Evolutionary conservation across 148 eudicot species (phyloP), one percentile per base, ranked within the genome.

Genomic region (Camellia lanceoleosa): DNA sequence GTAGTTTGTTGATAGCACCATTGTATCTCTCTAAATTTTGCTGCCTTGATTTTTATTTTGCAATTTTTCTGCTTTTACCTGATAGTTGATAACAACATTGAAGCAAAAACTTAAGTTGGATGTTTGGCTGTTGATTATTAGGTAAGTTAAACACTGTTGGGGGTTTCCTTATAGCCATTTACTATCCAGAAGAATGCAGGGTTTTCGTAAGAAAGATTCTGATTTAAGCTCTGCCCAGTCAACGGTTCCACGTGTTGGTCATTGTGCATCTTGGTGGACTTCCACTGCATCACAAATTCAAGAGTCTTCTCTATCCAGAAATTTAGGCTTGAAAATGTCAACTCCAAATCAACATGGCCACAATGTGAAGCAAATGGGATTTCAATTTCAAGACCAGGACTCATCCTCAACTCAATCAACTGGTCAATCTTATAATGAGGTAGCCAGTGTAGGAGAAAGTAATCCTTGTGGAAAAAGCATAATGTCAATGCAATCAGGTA

Each of bases 381-480:
- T 87, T 83, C 88, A 80, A 46, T 80, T 87, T 68, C 92, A 87
- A 86, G 93, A 92, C 47, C 92, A 87, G 70, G 95, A 92, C 76
- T 86, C 92, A 41, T 92, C 88, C 63, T 89, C 95, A 61, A 87
- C 93, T 81, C 95, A 90, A 81, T 90, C 95, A 51, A 88, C 93
- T 61, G 84, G 89, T 60, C 88, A 90, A 83, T 92, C 93, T 16
- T 90, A 82, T 68, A 30, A 82, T 64, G 89, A 83, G 79, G 82
- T 68, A 44, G 84, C 80, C 78, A 79, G 80, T 71, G 71, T 68
- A 66, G 88, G 82, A 70, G 91, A 86, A 69, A 86, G 74, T 79
- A 83, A 82, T 64, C 82, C 51, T 62, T 79, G 77, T 81, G 74
- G 83, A 79, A 80, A 68, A 75, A 81, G 75, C 73, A 79, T 78